Base-by-base conservation (phyloP, 257 asterid species). In the Gardenia jasminoides region DNA sequence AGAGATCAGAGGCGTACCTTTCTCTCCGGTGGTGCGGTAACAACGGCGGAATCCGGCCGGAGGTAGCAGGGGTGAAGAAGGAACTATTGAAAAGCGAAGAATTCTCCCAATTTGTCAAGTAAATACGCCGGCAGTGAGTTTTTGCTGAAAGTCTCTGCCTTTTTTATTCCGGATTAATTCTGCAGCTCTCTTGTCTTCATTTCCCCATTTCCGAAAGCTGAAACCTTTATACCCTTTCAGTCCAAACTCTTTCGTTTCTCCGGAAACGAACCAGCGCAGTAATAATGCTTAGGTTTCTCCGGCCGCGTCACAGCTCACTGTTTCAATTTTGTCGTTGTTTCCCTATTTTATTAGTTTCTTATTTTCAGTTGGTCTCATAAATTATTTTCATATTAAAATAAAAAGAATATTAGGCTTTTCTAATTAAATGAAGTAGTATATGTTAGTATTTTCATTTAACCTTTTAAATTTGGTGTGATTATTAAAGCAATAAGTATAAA, bases 251-350 rank as follows among this genome's bases (percentile, higher is more conserved):
- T 61, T 7, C 31, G 13, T 7, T 6, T 44, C 28, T 9, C 6
- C 36, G 26, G 67, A 61, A 61, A 46, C 12, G 28, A 58, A 6
- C 10, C 20, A 17, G 22, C 22, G 9, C 26, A 6, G 7, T 10
- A 70, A 26, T 47, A 72, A 72, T 72, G 52, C 69, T 11, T 74
- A 54, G 78, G 78, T 74, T 74, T 74, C 69, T 56, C 68, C 78
- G 78, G 41, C 36, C 59, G 7, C 68, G 61, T 56, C 41, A 20
- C 10, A 52, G 22, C 39, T 15, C 68, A 10, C 68, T 26, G 20
- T 62, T 26, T 10, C 46, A 26, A 17, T 33, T 33, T 67, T 33
- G 72, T 67, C 48, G 4, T 33, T 36, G 4, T 30, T n/a, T n/a
- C n/a, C n/a, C n/a, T n/a, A n/a, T n/a, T n/a, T n/a, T n/a, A n/a